These are phyloP conservation scores for Trapa bicornis DNA, from an alignment of 345 rosid species.

Conservation along the genomic window DNA sequence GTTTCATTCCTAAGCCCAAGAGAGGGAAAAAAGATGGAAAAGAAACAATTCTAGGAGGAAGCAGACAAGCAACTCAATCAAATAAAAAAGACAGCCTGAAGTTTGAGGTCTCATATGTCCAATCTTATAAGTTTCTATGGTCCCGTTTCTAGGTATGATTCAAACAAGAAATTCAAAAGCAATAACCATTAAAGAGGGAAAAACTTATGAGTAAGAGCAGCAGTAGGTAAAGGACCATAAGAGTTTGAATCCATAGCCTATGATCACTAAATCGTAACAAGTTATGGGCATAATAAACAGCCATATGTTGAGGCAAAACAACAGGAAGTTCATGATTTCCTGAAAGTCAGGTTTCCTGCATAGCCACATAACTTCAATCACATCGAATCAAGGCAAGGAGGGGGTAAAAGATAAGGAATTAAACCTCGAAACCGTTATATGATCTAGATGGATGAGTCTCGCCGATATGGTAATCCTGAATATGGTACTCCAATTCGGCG, in stretches of 20 bases:
- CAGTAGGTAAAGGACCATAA: not conserved
- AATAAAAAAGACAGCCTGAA: not conserved
- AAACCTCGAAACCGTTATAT: conserved; percentile 41
- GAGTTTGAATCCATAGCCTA: not conserved
- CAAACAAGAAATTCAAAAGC: not conserved
- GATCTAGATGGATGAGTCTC: conserved; percentile 56
- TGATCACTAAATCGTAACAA: not conserved
- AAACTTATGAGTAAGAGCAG: not conserved
- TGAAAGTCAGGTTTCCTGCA: not conserved
- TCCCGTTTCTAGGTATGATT: not conserved
- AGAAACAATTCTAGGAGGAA: not conserved
- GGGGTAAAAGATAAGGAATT: not conserved
- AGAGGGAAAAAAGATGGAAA: not conserved
- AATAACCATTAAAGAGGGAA: not conserved
- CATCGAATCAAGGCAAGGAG: not conserved
- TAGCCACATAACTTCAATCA: not conserved
- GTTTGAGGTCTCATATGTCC: not conserved
- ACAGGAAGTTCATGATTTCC: no score
- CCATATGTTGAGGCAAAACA: no score
- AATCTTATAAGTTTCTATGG: not conserved
- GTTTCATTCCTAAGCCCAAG: not conserved
- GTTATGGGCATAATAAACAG: no score
- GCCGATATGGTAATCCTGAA: conserved; percentile 42
- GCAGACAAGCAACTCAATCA: not conserved
- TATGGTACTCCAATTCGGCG: conserved; percentile 41